Evolutionary conservation across 2,329 filamentous ascomycete species (phyloP), one percentile per base, ranked within the genome.

Genomic region (Trichophyton rubrum): DNA sequence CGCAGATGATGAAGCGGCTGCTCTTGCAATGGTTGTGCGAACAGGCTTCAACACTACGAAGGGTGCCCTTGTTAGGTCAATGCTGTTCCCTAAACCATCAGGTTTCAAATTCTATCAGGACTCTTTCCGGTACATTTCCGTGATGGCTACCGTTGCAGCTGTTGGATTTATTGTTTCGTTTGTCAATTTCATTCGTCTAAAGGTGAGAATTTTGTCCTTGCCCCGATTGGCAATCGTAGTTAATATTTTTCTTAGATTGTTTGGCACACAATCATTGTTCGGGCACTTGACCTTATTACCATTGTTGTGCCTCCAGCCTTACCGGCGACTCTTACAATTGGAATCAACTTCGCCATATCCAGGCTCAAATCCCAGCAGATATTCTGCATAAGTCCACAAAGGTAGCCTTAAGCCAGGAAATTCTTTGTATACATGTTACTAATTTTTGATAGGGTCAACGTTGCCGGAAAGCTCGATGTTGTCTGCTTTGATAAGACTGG

Each of bases 21-120:
- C 90, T 1, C 79, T 99, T 40, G 93, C 92, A 11, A 86, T 99
- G 74, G 90, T 96, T 15, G 86, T 96, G 30, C 84, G 93, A 64
- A 99, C 91, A 1, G 93, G 93, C 1, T 99, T 99, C 75, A 95
- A 95, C 71, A 99, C 93, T 0, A 99, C 93, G 1, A 99, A 99
- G 72, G 93, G 93, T 24, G 89, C 93, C 8, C 78, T 99, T 17
- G 90, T 99, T 62, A 87, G 93, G 24, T 97, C 93, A 0, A 99
- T 99, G 92, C 82, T 99, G 41, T 99, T 99, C 70, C 95, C 93
- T 0, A 99, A 99, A 70, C 93, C 93, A 1, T 96, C 92, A 0
- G 92, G 92, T 0, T 99, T 99, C 82, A 97, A 95, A 69, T 99
- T 99, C 71, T 99, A 99, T 72, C 85, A 90, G 47, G 93, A 99